These are phyloP conservation scores for Ilex aquifolium DNA, from an alignment of 257 asterid species.

Conservation along the genomic window DNA sequence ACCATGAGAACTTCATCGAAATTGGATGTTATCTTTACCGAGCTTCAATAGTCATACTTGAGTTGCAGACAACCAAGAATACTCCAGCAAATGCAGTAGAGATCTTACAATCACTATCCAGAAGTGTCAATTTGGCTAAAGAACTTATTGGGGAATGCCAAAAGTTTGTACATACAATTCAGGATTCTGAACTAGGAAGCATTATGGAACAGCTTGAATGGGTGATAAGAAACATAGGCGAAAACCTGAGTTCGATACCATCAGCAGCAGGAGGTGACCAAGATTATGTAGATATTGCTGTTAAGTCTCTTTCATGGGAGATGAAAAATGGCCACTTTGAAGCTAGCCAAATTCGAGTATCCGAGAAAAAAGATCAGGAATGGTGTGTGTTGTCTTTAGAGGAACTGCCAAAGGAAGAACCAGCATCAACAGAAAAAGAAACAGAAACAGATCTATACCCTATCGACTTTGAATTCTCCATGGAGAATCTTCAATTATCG, in stretches of 20 bases:
- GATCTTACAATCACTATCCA: slow-evolving; percentile 37
- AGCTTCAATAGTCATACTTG: slow-evolving; percentile 46
- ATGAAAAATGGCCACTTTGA: slow-evolving; percentile 37
- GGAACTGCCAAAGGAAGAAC: slow-evolving; percentile 16
- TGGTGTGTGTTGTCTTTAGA: slow-evolving; percentile 5
- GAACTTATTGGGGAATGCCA: slow-evolving; percentile 26
- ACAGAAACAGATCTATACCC: slow-evolving; percentile 63
- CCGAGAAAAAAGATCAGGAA: slow-evolving; percentile 15
- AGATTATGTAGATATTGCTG: slow-evolving; percentile 44
- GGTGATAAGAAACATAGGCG: slow-evolving; percentile 44
- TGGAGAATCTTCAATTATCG: slow-evolving; percentile 23
- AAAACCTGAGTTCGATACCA: slow-evolving; percentile 43
- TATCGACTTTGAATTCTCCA: slow-evolving; percentile 36
- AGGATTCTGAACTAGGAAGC: slow-evolving; percentile 21
- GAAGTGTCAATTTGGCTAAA: slow-evolving; percentile 40
- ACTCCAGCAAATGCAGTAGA: slow-evolving; percentile 38
- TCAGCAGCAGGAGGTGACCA: slow-evolving; percentile 33
- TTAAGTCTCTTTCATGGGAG: slow-evolving; percentile 53
- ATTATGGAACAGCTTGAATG: slow-evolving; percentile 44
- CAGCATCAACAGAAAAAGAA: slow-evolving; percentile 1
- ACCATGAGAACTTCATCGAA: slow-evolving; percentile 41
- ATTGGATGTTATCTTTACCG: slow-evolving; percentile 68
- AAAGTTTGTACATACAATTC: slow-evolving; percentile 13
- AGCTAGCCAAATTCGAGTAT: slow-evolving; percentile 13
- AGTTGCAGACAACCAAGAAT: slow-evolving; percentile 36